Base-by-base conservation (phyloP, 441 rosid species). In the Mallotus japonicus region DNA sequence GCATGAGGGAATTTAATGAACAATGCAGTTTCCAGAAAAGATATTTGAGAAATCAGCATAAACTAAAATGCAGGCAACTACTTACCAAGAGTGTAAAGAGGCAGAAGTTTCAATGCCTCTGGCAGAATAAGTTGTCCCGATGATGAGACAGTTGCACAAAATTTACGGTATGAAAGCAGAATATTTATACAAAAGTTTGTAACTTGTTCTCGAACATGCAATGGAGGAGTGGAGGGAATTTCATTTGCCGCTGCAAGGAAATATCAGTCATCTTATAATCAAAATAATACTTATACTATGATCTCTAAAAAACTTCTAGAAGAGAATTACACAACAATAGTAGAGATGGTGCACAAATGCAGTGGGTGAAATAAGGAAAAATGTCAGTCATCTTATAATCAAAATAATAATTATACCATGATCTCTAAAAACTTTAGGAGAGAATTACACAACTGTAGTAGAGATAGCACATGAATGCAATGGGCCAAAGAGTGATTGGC, bases 91-190 rank as follows among this genome's bases (percentile, higher is more conserved):
- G 92, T 89, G 80, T 93, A 94, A 8, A 96, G 81, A 74, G 99
- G 98, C 72, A 92, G 86, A 77, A 96, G 97, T 85, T 94, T 96
- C 73, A 96, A 99, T 37, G 99, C 97, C 84, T 96, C 99, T 3
- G 99, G 99, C 77, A 96, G 96, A 81, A 96, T 92, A 75, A 96
- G 98, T 77, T 96, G 98, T 77, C 99, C 99, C 12, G 94, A 81
- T 70, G 98, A 94, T 77, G 98, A 90, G 62, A 93, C 98, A 19
- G 99, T 89, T 7, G 98, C 99, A 78, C 99, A 96, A 73, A 90
- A 92, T 81, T 96, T 93, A 70, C 98, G 98, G 69, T 96, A 96
- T 50, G 99, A 82, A 65, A 84, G 89, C 76, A 96, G 85, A 80
- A 87, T 83, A 83, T 81, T 91, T 83, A 88, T 78, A 73, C 99